Evolutionary conservation across 148 eudicot genomes (phyloP).

Genomic region (Nepenthes gracilis): DNA sequence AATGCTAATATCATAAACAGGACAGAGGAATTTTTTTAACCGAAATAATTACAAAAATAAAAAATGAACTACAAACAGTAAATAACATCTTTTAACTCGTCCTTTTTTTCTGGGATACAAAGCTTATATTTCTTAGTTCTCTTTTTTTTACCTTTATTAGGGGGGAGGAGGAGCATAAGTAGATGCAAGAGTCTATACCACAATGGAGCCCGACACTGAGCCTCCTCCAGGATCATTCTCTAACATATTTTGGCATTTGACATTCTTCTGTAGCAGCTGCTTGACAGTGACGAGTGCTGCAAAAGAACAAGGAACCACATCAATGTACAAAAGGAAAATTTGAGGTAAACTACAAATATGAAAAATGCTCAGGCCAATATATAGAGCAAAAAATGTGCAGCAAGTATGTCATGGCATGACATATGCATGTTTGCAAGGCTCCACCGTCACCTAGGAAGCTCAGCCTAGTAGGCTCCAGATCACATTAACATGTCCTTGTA

Average conservation of each 20-base stretch:
- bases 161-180: background rate
- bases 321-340: background rate
- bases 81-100: background rate
- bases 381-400: background rate
- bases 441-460: no score
- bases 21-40: background rate
- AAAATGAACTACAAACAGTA: background rate
- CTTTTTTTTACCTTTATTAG: background rate
- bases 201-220: constrained; percentile 76
- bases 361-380: background rate
- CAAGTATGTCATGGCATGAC: no score
- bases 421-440: no score
- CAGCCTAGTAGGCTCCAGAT: no score
- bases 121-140: background rate
- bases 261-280: constrained; percentile 80
- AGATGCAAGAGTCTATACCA: constrained; percentile 32
- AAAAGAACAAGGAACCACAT: constrained; percentile 1
- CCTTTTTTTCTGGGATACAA: no score
- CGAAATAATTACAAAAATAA: background rate
- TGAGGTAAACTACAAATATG: no score
- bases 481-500: no score
- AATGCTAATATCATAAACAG: no score
- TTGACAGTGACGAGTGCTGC: constrained; percentile 89
- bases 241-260: constrained; percentile 73
- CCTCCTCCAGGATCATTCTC: constrained; percentile 98